Percentiles rank a stretch among this genome's conserved stretches.
These are phyloP conservation scores for Trichoderma breve DNA, from an alignment of 2,329 filamentous ascomycete species.

Conservation along the genomic window DNA sequence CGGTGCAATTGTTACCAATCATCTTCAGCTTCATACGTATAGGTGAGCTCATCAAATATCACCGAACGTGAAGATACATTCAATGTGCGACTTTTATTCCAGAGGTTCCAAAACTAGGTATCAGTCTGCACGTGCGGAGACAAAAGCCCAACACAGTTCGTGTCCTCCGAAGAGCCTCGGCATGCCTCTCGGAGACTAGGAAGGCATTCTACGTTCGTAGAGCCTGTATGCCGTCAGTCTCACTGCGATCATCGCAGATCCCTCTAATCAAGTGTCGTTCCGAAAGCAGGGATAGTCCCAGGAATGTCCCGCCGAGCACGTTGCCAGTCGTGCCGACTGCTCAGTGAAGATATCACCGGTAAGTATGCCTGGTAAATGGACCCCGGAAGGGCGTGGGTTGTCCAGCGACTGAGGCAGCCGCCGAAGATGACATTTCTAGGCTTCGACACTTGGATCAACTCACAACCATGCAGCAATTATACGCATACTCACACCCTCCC, in stretches of 20 bases:
- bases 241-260: neutral
- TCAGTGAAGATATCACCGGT: neutral
- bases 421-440: slow-evolving; percentile 1
- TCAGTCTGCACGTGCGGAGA: neutral
- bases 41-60: neutral
- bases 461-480: slow-evolving; percentile 13
- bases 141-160: neutral
- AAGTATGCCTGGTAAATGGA: neutral
- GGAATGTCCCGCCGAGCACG: neutral
- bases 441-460: neutral
- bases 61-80: neutral
- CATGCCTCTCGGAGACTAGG: neutral
- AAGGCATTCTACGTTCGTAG: neutral
- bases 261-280: neutral
- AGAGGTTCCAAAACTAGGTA: neutral
- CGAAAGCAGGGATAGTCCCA: neutral
- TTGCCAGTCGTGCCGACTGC: neutral
- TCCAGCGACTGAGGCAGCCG: neutral
- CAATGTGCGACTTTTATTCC: neutral
- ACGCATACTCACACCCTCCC: slow-evolving; percentile 15
- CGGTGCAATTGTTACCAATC: neutral
- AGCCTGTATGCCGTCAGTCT: neutral
- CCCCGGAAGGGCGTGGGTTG: neutral
- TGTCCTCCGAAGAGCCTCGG: neutral
- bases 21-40: neutral